phyloP scores from a whole-genome alignment of 1,139 yeast species.

The Blastobotrys petasosporus region DNA sequence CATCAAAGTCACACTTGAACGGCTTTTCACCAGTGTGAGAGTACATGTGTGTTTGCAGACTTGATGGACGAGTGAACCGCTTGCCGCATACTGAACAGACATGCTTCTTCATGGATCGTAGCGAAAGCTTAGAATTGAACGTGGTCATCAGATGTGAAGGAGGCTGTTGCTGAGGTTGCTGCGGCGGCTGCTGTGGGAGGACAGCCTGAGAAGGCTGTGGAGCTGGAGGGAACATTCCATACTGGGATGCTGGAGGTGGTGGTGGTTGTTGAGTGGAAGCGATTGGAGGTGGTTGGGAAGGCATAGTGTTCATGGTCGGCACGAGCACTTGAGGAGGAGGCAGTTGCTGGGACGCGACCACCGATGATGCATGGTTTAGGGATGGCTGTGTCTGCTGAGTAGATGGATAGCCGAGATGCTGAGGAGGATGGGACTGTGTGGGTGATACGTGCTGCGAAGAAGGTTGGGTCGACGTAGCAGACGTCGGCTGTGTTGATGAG shows the following conservation, averaged over 20 bases:
- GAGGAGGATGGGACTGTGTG: no score
- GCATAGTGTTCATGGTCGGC: not conserved
- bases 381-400: not conserved
- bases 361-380: not conserved
- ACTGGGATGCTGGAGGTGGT: conserved; percentile 1
- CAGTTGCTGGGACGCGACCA: conserved; percentile 1
- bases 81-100: conserved; percentile 67
- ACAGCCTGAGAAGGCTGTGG: conserved; percentile 1
- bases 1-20: conserved; percentile 57
- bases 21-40: conserved; percentile 88
- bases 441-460: not conserved
- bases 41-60: conserved; percentile 71
- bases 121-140: conserved; percentile 24
- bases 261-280: conserved; percentile 1
- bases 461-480: not conserved
- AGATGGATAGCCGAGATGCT: no score
- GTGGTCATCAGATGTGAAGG: conserved; percentile 29
- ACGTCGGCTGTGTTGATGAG: not conserved
- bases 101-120: conserved; percentile 30
- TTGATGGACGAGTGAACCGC: conserved; percentile 74
- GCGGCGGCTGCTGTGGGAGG: conserved; percentile 1
- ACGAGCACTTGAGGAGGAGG: conserved; percentile 15
- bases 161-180: conserved; percentile 15
- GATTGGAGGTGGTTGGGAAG: not conserved
- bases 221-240: not conserved